A percentile compares a stretch with the other conserved stretches of the same genome.
Conservation (phyloP, 768 basidiomycete species). For the Mycena belliarum region DNA sequence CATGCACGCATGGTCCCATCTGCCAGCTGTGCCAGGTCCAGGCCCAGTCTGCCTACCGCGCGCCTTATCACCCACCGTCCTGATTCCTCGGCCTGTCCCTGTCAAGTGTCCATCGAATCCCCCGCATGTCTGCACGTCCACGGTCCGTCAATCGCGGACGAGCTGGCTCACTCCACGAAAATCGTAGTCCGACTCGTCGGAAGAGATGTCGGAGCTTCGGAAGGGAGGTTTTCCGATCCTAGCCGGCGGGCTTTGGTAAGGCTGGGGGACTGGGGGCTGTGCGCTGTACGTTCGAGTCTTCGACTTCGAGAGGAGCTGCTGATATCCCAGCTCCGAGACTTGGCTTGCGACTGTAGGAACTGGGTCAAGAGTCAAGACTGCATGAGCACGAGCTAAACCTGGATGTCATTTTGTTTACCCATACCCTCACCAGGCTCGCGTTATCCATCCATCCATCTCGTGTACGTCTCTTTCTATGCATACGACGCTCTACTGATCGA, state of each 20-base stretch:
- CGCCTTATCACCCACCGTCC: too few species aligned
- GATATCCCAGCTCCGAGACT: too few species aligned
- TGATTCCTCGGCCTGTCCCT: too few species aligned
- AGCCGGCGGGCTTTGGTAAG: neutral
- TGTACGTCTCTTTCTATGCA: neutral
- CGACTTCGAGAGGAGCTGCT: too few species aligned
- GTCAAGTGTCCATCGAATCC: neutral
- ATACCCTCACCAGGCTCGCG: neutral
- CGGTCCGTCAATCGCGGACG: conserved; percentile 3
- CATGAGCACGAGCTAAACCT: neutral
- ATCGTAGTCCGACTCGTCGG: neutral
- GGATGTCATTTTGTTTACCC: neutral
- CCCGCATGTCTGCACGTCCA: neutral
- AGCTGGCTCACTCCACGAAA: neutral
- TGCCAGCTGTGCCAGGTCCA: neutral
- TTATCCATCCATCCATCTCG: neutral
- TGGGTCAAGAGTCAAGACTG: too few species aligned
- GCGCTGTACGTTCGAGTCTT: neutral
- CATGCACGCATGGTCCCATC: too few species aligned
- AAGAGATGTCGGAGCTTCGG: neutral
- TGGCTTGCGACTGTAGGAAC: too few species aligned
- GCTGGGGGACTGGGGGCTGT: neutral
- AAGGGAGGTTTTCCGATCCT: neutral
- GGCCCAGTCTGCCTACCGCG: neutral
- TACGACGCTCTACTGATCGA: too few species aligned